Evolutionary conservation across 2,329 filamentous ascomycete species (phyloP).

Genomic region (Oidium heveae): DNA sequence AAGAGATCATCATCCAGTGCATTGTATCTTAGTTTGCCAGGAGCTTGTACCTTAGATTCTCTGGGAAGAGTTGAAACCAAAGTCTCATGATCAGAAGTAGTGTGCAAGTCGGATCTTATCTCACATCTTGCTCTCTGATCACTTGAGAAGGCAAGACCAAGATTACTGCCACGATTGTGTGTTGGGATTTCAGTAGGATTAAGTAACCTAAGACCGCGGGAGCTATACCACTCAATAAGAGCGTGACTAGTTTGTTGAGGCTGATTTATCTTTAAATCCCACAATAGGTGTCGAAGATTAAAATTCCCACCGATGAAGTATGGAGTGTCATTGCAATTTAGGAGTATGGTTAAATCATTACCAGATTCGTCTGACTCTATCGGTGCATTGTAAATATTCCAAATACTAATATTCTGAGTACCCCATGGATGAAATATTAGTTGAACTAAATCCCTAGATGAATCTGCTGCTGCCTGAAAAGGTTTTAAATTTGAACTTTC

Average conservation of each 20-base stretch:
- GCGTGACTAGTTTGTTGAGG: background rate
- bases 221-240: background rate
- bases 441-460: background rate
- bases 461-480: background rate
- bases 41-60: background rate
- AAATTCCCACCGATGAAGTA: background rate
- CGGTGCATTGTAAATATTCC: background rate
- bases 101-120: background rate
- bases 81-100: background rate
- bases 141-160: background rate
- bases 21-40: background rate
- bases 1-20: background rate
- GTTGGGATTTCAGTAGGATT: background rate
- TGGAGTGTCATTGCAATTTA: background rate
- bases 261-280: background rate
- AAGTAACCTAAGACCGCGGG: background rate
- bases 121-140: background rate
- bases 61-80: background rate
- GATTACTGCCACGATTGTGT: background rate
- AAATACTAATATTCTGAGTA: background rate
- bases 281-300: no score
- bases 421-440: background rate
- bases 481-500: background rate
- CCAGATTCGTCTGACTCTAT: background rate
- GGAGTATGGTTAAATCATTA: background rate